These are phyloP conservation scores for Hypoxylon sp. DNA, from an alignment of 2,329 filamentous ascomycete species.

Conservation along the genomic window DNA sequence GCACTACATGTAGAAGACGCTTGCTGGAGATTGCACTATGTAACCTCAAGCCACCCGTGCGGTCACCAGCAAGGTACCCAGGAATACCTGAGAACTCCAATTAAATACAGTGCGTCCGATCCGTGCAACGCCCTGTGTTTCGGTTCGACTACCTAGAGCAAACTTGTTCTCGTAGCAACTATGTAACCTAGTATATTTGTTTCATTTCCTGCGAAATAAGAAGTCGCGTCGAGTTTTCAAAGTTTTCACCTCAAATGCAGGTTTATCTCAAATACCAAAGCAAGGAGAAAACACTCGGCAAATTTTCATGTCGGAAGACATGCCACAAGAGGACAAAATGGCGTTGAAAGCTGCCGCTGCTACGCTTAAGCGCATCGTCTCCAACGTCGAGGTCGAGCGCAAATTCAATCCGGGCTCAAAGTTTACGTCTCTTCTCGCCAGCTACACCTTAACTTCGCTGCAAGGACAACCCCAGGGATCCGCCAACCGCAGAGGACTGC, in stretches of 20 bases:
- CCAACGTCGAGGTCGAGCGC: slow-evolving; percentile 44
- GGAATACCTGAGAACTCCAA: neutral
- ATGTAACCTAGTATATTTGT: neutral
- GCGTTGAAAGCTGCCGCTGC: slow-evolving; percentile 16
- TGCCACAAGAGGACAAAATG: neutral
- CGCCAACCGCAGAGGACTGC: neutral
- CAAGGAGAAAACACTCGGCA: neutral
- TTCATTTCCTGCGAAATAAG: neutral
- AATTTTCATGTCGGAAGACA: neutral
- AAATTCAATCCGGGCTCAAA: slow-evolving; percentile 42
- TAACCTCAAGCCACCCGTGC: neutral
- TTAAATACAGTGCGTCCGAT: neutral
- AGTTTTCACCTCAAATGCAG: neutral
- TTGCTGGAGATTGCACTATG: neutral
- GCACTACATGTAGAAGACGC: neutral
- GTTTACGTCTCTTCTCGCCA: slow-evolving; percentile 25
- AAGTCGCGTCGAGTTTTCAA: neutral
- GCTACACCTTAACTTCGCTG: neutral
- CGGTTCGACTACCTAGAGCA: neutral
- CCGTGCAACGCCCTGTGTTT: neutral
- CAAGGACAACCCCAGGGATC: neutral
- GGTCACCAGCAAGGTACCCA: neutral
- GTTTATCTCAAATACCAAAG: neutral
- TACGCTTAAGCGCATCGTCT: slow-evolving; percentile 37
- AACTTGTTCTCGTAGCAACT: neutral